These are phyloP conservation scores for Solanum clarkiae DNA, from an alignment of 257 asterid species.

Conservation along the genomic window DNA sequence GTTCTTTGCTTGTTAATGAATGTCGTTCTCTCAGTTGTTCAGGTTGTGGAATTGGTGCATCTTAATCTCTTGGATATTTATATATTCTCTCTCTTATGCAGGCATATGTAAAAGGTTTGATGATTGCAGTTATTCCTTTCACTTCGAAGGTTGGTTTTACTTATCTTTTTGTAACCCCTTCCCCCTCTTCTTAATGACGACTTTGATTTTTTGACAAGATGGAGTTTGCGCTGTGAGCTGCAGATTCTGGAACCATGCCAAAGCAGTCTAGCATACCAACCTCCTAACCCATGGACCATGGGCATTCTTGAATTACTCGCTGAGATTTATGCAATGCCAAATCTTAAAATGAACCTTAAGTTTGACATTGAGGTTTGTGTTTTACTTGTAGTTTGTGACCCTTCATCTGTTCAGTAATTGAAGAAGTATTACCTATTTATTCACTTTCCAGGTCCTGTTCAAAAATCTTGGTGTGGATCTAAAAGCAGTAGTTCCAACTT, in stretches of 20 bases:
- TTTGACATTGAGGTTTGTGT: slow-evolving; percentile 87
- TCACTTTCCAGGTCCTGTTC: slow-evolving; percentile 65
- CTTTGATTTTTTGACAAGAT: not conserved
- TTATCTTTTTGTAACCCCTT: not conserved
- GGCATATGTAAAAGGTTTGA: slow-evolving; percentile 82
- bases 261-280: slow-evolving; percentile 86
- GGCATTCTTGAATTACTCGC: slow-evolving; percentile 86
- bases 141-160: slow-evolving; percentile 63
- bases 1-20: slow-evolving; percentile 15
- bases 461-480: slow-evolving; percentile 84
- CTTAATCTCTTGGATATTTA: not conserved
- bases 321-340: slow-evolving; percentile 95
- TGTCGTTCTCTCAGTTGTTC: not conserved
- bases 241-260: slow-evolving; percentile 92
- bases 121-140: slow-evolving; percentile 98
- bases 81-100: not conserved
- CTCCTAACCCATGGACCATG: slow-evolving; percentile 99
- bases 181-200: not conserved
- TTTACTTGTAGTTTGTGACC: not conserved
- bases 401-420: not conserved
- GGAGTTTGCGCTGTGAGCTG: not conserved
- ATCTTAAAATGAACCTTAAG: slow-evolving; percentile 92
- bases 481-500: slow-evolving; percentile 73
- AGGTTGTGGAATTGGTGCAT: not conserved
- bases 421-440: not conserved